These are phyloP conservation scores for Brassica napus DNA, from an alignment of 345 rosid genomes.

Conservation along the genomic window Da-Ae NC_063447.1:42526501-42527000, in stretches of 20 bases:
- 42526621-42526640: background rate
- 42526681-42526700: background rate
- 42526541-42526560: too few species aligned
- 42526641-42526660: background rate
- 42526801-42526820: background rate
- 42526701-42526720: background rate
- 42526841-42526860: background rate
- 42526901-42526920: background rate
- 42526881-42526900: background rate
- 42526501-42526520: too few species aligned
- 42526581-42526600: too few species aligned
- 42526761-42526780: background rate
- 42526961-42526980: background rate
- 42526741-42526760: background rate
- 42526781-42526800: background rate
- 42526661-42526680: background rate
- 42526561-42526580: too few species aligned
- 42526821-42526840: too few species aligned
- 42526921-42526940: background rate
- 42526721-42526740: background rate
- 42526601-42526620: too few species aligned
- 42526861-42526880: background rate
- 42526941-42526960: background rate
- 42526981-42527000: constrained; percentile 5
- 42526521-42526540: too few species aligned